These are phyloP conservation scores for Plasmodium coatneyi DNA, from an alignment of 169 alveolate species.

Conservation along the genomic window DNA sequence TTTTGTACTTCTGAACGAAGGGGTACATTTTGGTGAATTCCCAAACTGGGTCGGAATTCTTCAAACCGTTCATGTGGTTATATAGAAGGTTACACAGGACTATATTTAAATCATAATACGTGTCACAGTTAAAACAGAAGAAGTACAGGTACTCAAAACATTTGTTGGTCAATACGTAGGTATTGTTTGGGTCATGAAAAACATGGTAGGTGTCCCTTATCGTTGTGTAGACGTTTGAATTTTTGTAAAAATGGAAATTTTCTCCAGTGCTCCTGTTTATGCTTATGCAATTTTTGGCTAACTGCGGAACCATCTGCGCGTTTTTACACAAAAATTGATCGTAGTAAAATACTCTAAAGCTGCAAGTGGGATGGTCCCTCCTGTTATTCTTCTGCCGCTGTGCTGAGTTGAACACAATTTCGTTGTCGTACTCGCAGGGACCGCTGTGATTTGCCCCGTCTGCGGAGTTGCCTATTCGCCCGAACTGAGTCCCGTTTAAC, in stretches of 20 bases:
- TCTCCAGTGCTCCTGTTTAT: constrained; percentile 23
- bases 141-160: constrained; percentile 25
- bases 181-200: constrained; percentile 2
- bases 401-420: background rate
- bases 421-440: constrained; percentile 13
- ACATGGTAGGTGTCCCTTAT: constrained; percentile 13
- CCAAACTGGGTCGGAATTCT: background rate
- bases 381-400: background rate
- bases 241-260: background rate
- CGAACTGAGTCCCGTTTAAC: background rate
- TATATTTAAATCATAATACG: constrained; percentile 28
- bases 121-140: constrained; percentile 24
- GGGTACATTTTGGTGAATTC: background rate
- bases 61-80: background rate
- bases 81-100: background rate
- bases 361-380: background rate
- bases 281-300: constrained; percentile 9
- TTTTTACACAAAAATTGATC: constrained; percentile 13
- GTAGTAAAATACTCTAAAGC: constrained; percentile 7
- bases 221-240: constrained; percentile 7
- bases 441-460: background rate
- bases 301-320: background rate
- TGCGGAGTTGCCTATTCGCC: background rate
- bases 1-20: constrained; percentile 9
- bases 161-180: constrained; percentile 9